Conservation (phyloP, 495 filamentous ascomycete species). For the Trichodelitschia bisporula region DNA sequence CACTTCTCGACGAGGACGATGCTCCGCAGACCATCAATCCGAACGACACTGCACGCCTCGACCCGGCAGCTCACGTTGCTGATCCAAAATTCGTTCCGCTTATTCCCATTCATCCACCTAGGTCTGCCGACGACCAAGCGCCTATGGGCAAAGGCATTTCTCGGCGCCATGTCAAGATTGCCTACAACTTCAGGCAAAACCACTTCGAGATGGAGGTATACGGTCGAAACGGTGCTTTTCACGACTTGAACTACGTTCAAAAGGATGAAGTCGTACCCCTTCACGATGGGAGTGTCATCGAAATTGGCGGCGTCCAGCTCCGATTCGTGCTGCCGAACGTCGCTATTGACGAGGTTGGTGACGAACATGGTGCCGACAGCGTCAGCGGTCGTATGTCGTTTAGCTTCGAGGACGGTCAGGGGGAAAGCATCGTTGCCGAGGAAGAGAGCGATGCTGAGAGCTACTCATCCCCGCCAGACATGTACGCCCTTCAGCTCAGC, state of each 20-base stretch:
- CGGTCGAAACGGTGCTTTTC: slow-evolving; percentile 68
- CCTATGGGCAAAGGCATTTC: slow-evolving; percentile 42
- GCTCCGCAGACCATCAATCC: not conserved
- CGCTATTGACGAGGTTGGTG: slow-evolving; percentile 39
- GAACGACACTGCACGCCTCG: not conserved
- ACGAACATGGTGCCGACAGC: slow-evolving; percentile 24
- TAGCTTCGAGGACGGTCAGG: slow-evolving; percentile 34
- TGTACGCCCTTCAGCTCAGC: slow-evolving; percentile 4
- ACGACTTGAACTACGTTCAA: slow-evolving; percentile 44
- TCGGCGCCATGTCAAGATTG: slow-evolving; percentile 59
- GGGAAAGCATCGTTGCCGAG: slow-evolving; percentile 10
- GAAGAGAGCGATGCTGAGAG: slow-evolving; percentile 23
- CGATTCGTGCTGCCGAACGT: slow-evolving; percentile 52
- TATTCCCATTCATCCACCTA: slow-evolving; percentile 55
- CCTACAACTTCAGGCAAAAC: slow-evolving; percentile 48
- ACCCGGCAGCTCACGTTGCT: too few species aligned
- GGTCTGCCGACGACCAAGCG: slow-evolving; percentile 28
- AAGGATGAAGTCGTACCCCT: slow-evolving; percentile 37
- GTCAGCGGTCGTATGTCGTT: slow-evolving; percentile 27
- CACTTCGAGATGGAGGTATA: slow-evolving; percentile 59
- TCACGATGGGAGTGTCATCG: slow-evolving; percentile 45
- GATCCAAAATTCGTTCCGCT: slow-evolving; percentile 40
- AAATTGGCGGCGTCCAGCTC: slow-evolving; percentile 57
- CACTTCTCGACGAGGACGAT: too few species aligned
- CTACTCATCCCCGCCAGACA: slow-evolving; percentile 7